Evolutionary conservation across 2,329 filamentous ascomycete genomes (phyloP).

Genomic region (Chrysoporthe puriensis): DNA sequence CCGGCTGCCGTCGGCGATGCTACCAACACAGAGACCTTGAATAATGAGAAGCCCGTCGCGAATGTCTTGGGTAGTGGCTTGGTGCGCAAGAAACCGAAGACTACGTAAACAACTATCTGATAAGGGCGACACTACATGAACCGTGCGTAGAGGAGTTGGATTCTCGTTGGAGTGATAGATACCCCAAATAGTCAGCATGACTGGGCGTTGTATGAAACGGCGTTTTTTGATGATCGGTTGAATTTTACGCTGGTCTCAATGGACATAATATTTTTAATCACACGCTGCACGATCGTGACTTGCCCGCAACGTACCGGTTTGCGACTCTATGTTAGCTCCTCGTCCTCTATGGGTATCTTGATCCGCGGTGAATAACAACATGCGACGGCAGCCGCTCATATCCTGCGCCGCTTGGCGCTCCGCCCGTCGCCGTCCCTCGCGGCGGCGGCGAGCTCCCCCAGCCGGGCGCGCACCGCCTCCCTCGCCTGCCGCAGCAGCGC

Average conservation of each 20-base stretch:
- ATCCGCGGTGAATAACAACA: neutral
- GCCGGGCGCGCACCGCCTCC: constrained; percentile 31
- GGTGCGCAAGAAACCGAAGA: constrained; percentile 50
- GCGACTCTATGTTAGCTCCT: neutral
- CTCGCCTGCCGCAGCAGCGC: constrained; percentile 37
- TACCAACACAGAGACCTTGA: constrained; percentile 24
- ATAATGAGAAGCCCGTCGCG: constrained; percentile 30
- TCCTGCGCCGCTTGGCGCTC: constrained; percentile 35
- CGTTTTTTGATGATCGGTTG: constrained; percentile 1
- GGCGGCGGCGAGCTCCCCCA: constrained; percentile 27
- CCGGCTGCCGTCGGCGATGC: neutral
- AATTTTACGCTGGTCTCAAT: neutral
- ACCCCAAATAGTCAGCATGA: constrained; percentile 20
- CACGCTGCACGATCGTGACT: no score
- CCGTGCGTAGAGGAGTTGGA: constrained; percentile 4
- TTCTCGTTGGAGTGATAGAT: constrained; percentile 16
- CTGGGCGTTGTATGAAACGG: constrained; percentile 9
- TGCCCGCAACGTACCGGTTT: neutral
- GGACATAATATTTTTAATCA: no score
- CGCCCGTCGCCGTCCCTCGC: constrained; percentile 31
- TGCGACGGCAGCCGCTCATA: constrained; percentile 4
- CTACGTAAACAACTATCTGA: constrained; percentile 3
- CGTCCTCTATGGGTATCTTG: constrained; percentile 26
- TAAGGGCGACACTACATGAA: neutral
- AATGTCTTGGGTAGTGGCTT: constrained; percentile 44